These are phyloP conservation scores for Hyaloscypha finlandica DNA, from an alignment of 495 filamentous ascomycete species.

Conservation along the genomic window DNA sequence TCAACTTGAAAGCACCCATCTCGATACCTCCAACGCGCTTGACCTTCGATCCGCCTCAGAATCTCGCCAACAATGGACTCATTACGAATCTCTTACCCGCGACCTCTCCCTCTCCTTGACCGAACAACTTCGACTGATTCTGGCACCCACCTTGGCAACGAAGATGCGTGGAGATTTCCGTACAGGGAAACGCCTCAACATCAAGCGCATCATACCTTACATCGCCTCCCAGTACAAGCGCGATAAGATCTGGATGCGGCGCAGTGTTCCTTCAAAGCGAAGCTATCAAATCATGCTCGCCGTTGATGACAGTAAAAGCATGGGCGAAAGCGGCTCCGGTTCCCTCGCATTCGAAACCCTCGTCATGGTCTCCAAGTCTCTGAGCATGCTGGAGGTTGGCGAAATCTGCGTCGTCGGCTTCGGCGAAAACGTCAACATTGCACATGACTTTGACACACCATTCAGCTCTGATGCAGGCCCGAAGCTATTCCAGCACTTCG, in stretches of 20 bases:
- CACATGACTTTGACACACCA: constrained; percentile 82
- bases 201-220: constrained; percentile 98
- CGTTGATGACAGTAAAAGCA: constrained; percentile 92
- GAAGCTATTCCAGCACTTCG: constrained; percentile 79
- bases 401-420: constrained; percentile 89
- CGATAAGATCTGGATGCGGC: constrained; percentile 99
- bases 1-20: constrained; percentile 71
- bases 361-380: constrained; percentile 78
- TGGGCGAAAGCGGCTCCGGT: constrained; percentile 71
- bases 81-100: constrained; percentile 81
- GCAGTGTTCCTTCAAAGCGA: constrained; percentile 85
- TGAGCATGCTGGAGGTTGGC: constrained; percentile 91
- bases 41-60: constrained; percentile 46
- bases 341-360: constrained; percentile 88
- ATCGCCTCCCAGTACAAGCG: constrained; percentile 97
- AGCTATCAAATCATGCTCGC: constrained; percentile 96
- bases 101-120: constrained; percentile 83
- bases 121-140: constrained; percentile 91
- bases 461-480: constrained; percentile 84
- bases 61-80: constrained; percentile 79
- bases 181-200: constrained; percentile 96
- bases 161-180: constrained; percentile 97
- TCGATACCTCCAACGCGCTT: constrained; percentile 50
- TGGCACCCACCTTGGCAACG: constrained; percentile 90
- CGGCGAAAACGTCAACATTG: constrained; percentile 80